These are phyloP conservation scores for Colletotrichum musicola DNA, from an alignment of 2,329 filamentous ascomycete species.

Conservation along the genomic window DNA sequence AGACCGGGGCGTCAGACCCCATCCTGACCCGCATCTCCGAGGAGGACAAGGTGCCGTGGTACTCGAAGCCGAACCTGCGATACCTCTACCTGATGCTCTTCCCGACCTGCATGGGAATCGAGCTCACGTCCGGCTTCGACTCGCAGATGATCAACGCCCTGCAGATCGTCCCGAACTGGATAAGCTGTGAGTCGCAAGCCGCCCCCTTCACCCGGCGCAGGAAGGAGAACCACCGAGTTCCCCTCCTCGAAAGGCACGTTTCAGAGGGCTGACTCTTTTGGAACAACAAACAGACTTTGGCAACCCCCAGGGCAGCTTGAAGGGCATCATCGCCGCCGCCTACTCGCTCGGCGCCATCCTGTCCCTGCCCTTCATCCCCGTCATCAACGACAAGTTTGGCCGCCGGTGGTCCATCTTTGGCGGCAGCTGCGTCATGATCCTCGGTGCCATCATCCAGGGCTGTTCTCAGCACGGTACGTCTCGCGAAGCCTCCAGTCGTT, in stretches of 20 bases:
- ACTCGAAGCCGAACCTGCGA: constrained; percentile 70
- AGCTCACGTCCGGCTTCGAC: constrained; percentile 62
- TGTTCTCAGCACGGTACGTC: constrained; percentile 59
- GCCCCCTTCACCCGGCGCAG: too few species aligned
- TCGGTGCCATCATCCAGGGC: constrained; percentile 68
- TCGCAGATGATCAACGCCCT: constrained; percentile 61
- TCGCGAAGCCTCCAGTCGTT: background rate
- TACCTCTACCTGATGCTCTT: constrained; percentile 69
- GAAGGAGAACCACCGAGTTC: too few species aligned
- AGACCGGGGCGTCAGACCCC: constrained; percentile 43
- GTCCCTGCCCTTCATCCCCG: constrained; percentile 68
- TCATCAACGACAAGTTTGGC: constrained; percentile 67
- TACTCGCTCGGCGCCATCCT: constrained; percentile 72
- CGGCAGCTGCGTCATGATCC: constrained; percentile 65
- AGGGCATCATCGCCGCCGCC: constrained; percentile 69
- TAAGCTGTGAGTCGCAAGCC: constrained; percentile 46
- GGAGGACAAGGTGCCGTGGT: constrained; percentile 63
- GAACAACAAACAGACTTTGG: constrained; percentile 54
- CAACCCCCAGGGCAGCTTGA: constrained; percentile 56
- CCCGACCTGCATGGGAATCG: constrained; percentile 72
- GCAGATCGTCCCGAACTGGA: constrained; percentile 54
- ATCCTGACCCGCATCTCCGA: constrained; percentile 48
- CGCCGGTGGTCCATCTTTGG: constrained; percentile 69
- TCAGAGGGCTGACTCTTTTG: background rate
- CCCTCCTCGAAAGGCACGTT: too few species aligned